Conservation (phyloP, 208 protist species). For the Naegleria gruberi region DNA sequence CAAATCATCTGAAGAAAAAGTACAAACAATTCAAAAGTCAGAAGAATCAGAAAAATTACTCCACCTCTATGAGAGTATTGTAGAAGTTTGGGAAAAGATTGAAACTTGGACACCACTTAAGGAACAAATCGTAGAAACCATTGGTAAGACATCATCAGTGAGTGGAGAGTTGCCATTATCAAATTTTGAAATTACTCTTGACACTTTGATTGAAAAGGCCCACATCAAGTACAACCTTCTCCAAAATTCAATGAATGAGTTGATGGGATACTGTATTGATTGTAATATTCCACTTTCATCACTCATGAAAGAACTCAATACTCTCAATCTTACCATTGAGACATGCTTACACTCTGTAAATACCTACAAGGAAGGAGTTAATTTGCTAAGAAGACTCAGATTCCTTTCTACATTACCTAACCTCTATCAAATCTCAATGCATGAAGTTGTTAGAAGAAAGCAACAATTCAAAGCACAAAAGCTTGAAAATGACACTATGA, state of each 20-base stretch:
- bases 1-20: not conserved
- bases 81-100: not conserved
- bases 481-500: not conserved
- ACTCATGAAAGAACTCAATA: not conserved
- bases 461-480: not conserved
- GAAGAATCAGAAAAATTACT: not conserved
- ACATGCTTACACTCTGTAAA: not conserved
- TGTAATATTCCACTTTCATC: not conserved
- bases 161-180: not conserved
- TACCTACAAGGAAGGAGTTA: not conserved
- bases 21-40: not conserved
- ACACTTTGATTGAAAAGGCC: not conserved
- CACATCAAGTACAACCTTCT: not conserved
- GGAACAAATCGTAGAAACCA: not conserved
- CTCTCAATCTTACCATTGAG: not conserved
- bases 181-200: not conserved
- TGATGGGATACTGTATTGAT: not conserved
- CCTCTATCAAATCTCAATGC: not conserved
- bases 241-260: not conserved
- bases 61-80: not conserved
- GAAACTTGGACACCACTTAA: not conserved
- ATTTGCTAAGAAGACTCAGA: not conserved
- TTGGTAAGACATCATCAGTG: not conserved
- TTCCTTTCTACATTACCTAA: not conserved
- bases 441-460: not conserved